A percentile compares a stretch with the other conserved stretches of the same genome.
Evolutionary conservation across 768 basidiomycete species (phyloP).

Genomic region (Psilocybe tampanensis): DNA sequence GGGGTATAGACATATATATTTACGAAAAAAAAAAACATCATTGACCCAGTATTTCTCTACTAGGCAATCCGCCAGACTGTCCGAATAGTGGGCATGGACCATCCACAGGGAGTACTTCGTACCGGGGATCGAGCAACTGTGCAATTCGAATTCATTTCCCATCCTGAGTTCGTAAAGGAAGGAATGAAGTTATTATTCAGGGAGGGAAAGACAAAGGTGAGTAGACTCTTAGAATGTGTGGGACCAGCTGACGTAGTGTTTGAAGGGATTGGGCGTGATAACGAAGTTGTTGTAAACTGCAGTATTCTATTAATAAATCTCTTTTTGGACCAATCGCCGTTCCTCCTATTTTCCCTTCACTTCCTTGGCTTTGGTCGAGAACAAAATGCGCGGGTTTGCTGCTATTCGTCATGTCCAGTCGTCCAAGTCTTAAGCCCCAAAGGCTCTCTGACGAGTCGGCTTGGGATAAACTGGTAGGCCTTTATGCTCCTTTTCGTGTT

Average conservation of each 20-base stretch:
- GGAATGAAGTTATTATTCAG: constrained; percentile 94
- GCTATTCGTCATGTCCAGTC: constrained; percentile 10
- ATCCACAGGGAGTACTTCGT: constrained; percentile 84
- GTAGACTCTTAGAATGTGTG: constrained; percentile 16
- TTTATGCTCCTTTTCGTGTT: background rate
- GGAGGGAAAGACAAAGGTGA: constrained; percentile 93
- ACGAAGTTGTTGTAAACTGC: constrained; percentile 67
- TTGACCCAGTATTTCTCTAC: background rate
- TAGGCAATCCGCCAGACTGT: constrained; percentile 93
- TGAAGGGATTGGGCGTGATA: constrained; percentile 76
- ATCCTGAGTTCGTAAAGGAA: constrained; percentile 89
- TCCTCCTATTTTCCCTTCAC: constrained; percentile 12
- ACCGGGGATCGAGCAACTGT: constrained; percentile 96
- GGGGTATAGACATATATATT: constrained; percentile 53
- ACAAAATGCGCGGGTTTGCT: background rate
- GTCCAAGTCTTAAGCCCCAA: constrained; percentile 13
- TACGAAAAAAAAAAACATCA: constrained; percentile 5
- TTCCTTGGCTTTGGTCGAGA: constrained; percentile 2
- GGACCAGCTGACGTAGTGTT: constrained; percentile 9
- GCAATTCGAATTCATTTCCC: constrained; percentile 92
- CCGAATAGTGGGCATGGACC: constrained; percentile 87
- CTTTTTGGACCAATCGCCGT: constrained; percentile 16
- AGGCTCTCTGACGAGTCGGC: constrained; percentile 18
- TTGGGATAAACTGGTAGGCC: constrained; percentile 25
- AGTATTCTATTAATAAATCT: constrained; percentile 11